Evolutionary conservation across 2,329 filamentous ascomycete species (phyloP).

Genomic region (Neopestalotiopsis sp.): DNA sequence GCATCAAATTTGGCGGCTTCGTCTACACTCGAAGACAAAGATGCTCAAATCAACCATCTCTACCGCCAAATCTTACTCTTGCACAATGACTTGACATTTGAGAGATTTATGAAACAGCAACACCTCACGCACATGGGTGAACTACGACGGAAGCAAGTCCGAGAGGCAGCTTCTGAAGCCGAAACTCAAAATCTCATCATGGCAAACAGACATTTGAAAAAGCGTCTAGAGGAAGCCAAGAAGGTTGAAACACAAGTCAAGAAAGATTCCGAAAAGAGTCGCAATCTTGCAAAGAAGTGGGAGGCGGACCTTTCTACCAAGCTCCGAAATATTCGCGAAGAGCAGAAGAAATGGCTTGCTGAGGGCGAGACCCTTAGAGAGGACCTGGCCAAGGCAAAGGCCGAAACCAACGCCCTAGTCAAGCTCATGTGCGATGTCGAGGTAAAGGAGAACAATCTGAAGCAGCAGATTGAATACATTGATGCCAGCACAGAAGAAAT

Average conservation of each 20-base stretch:
- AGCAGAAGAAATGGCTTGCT: constrained; percentile 67
- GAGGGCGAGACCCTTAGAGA: constrained; percentile 62
- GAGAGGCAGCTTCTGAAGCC: constrained; percentile 78
- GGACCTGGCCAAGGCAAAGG: constrained; percentile 61
- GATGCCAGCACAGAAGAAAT: constrained; percentile 66
- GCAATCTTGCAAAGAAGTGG: constrained; percentile 77
- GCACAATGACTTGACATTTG: constrained; percentile 82
- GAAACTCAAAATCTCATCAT: constrained; percentile 83
- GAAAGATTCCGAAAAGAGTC: constrained; percentile 74
- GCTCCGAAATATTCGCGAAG: constrained; percentile 69
- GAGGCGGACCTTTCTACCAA: constrained; percentile 73
- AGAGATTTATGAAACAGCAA: constrained; percentile 82
- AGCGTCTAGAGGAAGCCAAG: constrained; percentile 75
- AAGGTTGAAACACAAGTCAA: constrained; percentile 72
- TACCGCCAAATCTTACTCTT: constrained; percentile 77
- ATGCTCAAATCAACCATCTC: constrained; percentile 53
- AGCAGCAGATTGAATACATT: constrained; percentile 68
- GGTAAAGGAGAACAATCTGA: constrained; percentile 66
- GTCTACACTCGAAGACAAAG: constrained; percentile 20
- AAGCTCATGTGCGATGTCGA: constrained; percentile 72
- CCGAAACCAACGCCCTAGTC: constrained; percentile 68
- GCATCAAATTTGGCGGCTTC: constrained; percentile 34
- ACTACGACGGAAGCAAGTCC: constrained; percentile 74
- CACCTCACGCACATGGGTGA: constrained; percentile 83
- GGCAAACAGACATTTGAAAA: constrained; percentile 74